Evolutionary conservation across 805 yeast species (phyloP).

Genomic region (Saccharomycopsis guyanensis): DNA sequence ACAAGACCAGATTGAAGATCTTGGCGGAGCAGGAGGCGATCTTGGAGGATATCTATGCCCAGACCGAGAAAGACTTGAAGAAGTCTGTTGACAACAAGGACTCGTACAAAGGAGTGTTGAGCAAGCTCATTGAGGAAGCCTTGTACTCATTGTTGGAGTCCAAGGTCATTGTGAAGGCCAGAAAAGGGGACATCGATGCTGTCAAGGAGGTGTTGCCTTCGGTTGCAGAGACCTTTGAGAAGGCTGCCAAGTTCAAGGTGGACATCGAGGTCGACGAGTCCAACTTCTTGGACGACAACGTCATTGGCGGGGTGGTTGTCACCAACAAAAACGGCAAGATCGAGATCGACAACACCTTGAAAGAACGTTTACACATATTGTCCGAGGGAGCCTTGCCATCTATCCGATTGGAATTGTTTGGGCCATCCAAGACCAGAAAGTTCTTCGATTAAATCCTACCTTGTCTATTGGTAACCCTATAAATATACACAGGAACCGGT

Average conservation of each 20-base stretch:
- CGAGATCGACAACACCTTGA: conserved; percentile 86
- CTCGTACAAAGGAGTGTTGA: conserved; percentile 59
- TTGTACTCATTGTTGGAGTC: conserved; percentile 68
- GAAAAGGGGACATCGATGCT: conserved; percentile 52
- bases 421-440: conserved; percentile 77
- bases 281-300: conserved; percentile 49
- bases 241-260: conserved; percentile 50
- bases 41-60: conserved; percentile 64
- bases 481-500: neutral
- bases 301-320: conserved; percentile 75
- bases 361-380: conserved; percentile 82
- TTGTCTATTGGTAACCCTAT: no score
- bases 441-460: conserved; percentile 82
- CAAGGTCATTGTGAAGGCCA: conserved; percentile 54
- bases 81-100: conserved; percentile 44
- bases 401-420: conserved; percentile 82
- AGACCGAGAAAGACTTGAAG: conserved; percentile 57
- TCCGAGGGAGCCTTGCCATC: conserved; percentile 86
- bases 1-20: conserved; percentile 89
- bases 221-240: conserved; percentile 56
- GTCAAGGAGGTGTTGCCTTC: conserved; percentile 40
- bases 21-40: conserved; percentile 80
- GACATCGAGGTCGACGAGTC: conserved; percentile 49
- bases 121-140: conserved; percentile 74
- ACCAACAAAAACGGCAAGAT: conserved; percentile 71